Percentiles rank a stretch among this genome's conserved stretches.
These are phyloP conservation scores for Sarocladiaceae sp. DNA, from an alignment of 2,329 filamentous ascomycete genomes.

Conservation along the genomic window DNA sequence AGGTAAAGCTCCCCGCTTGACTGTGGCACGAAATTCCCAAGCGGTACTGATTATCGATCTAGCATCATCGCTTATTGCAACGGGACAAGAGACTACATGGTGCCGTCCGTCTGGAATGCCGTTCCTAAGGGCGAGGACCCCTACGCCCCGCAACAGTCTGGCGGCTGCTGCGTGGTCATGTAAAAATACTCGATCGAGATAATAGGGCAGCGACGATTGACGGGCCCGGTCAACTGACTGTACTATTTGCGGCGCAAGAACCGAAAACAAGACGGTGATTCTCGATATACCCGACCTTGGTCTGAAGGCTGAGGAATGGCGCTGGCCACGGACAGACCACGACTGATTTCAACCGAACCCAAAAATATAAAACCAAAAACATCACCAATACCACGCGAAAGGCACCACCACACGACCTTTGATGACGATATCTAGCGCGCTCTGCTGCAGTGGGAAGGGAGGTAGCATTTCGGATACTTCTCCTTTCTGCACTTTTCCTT, in stretches of 20 bases:
- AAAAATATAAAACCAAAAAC: slow-evolving; percentile 3
- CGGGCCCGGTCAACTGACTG: neutral
- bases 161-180: slow-evolving; percentile 94
- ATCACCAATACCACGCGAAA: slow-evolving; percentile 9
- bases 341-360: slow-evolving; percentile 13
- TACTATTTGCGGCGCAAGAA: neutral
- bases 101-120: slow-evolving; percentile 90
- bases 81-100: slow-evolving; percentile 98
- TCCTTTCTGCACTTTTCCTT: neutral
- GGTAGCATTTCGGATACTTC: slow-evolving; percentile 2
- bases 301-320: neutral
- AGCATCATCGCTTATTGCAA: slow-evolving; percentile 98
- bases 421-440: slow-evolving; percentile 13
- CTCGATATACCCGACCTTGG: slow-evolving; percentile 1
- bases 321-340: slow-evolving; percentile 1
- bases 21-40: neutral
- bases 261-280: neutral
- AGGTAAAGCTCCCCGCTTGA: slow-evolving; percentile 49
- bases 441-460: neutral
- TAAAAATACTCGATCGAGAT: slow-evolving; percentile 34
- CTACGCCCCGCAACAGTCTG: slow-evolving; percentile 92
- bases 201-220: neutral
- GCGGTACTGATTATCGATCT: slow-evolving; percentile 10
- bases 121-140: slow-evolving; percentile 95
- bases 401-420: slow-evolving; percentile 10